Conservation (phyloP, 2,329 filamentous ascomycete genomes). For the Exserohilum rostratum region DNA sequence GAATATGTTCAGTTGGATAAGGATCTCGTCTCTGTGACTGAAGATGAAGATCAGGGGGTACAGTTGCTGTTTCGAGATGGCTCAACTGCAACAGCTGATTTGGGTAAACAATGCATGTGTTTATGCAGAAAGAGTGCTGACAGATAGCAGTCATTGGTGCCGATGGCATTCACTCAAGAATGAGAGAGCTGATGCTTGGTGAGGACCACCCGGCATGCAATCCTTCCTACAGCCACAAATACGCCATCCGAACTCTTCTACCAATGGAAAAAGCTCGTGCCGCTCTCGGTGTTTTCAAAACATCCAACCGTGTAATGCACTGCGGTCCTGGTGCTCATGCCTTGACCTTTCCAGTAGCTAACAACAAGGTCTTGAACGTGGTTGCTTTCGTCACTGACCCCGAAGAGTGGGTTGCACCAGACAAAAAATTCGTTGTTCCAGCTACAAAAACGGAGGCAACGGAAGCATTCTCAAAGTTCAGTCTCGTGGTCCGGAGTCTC, state of each 20-base stretch:
- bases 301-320: conserved; percentile 23
- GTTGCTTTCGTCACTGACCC: conserved; percentile 21
- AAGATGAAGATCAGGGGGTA: conserved; percentile 17
- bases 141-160: conserved; percentile 49
- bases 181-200: conserved; percentile 12
- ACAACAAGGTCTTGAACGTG: conserved; percentile 17
- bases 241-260: conserved; percentile 26
- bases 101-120: not conserved
- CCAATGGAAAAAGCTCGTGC: conserved; percentile 44
- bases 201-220: conserved; percentile 5
- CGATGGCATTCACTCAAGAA: conserved; percentile 52
- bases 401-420: conserved; percentile 11
- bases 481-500: conserved; percentile 9
- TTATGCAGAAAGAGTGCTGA: not conserved
- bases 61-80: conserved; percentile 40
- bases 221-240: conserved; percentile 24
- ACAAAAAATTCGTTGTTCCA: conserved; percentile 7
- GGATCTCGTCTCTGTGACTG: conserved; percentile 4
- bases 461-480: conserved; percentile 7
- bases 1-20: conserved; percentile 13
- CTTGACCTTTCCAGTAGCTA: conserved; percentile 22
- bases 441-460: conserved; percentile 12
- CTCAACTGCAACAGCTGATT: conserved; percentile 32
- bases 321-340: conserved; percentile 21
- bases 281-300: conserved; percentile 36